These are phyloP conservation scores for Phytopythium boreale DNA, from an alignment of 352 stramenopile species.

Conservation along the genomic window DNA sequence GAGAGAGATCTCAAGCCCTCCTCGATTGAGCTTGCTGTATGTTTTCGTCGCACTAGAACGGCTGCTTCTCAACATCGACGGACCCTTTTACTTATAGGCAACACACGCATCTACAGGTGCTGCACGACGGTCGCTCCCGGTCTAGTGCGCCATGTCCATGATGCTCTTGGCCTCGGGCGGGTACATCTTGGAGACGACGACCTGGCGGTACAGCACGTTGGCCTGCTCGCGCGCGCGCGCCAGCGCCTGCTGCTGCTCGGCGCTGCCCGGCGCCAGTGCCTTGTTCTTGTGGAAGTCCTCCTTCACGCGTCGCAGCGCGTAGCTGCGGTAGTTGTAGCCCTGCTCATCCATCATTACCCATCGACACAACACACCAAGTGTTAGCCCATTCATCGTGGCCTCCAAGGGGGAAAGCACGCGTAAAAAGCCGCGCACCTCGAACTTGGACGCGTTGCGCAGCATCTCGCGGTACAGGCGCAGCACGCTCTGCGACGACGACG, in stretches of 20 bases:
- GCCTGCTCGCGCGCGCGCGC: conserved; percentile 44
- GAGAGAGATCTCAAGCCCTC: too few species aligned
- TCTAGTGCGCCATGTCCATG: conserved; percentile 45
- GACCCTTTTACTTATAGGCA: neutral
- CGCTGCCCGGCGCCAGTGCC: conserved; percentile 31
- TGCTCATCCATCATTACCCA: conserved; percentile 14
- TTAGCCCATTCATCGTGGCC: neutral
- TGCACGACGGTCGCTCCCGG: neutral
- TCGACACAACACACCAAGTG: conserved; percentile 4
- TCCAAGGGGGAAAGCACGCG: neutral
- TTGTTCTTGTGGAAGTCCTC: conserved; percentile 77
- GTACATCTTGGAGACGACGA: conserved; percentile 67
- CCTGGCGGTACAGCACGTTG: conserved; percentile 53
- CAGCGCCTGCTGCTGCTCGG: conserved; percentile 52
- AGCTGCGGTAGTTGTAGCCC: conserved; percentile 77
- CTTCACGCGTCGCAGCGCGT: conserved; percentile 59
- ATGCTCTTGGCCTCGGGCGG: conserved; percentile 60
- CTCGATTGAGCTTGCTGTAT: too few species aligned
- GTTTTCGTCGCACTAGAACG: too few species aligned
- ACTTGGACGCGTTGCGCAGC: conserved; percentile 47
- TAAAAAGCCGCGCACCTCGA: conserved; percentile 34
- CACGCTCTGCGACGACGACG: conserved; percentile 38
- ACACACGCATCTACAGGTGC: neutral
- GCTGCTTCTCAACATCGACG: neutral
- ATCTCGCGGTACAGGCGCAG: conserved; percentile 54